Evolutionary conservation across 2,329 filamentous ascomycete species (phyloP).

Genomic region (Xylariales sp.): DNA sequence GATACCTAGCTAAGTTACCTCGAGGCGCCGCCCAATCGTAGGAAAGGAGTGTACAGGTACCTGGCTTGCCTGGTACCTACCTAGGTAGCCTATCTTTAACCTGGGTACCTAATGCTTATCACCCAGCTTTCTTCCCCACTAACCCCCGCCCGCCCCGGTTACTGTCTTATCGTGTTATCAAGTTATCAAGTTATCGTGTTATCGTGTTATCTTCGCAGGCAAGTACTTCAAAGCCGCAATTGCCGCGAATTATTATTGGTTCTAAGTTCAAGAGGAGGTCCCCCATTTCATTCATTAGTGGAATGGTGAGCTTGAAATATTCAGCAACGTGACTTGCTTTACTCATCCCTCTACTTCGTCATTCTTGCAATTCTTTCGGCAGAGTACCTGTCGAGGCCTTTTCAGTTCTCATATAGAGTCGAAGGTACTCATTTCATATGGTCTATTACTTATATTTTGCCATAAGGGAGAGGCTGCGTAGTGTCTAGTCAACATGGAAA

Average conservation of each 20-base stretch:
- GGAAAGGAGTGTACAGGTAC: too few relatives aligned
- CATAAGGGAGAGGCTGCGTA: neutral
- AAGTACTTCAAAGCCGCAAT: slow-evolving; percentile 11
- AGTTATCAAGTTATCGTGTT: too few relatives aligned
- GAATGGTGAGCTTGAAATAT: slow-evolving; percentile 1
- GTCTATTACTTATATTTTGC: neutral
- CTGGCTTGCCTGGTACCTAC: too few relatives aligned
- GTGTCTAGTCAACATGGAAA: slow-evolving; percentile 33
- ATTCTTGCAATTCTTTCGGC: slow-evolving; percentile 1
- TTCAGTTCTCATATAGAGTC: neutral
- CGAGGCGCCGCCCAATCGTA: too few relatives aligned
- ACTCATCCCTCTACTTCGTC: neutral
- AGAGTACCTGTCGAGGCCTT: neutral
- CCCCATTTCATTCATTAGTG: neutral
- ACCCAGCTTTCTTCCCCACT: too few relatives aligned
- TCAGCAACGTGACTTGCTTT: neutral
- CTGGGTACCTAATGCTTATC: neutral
- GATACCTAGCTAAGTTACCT: too few relatives aligned
- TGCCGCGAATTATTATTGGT: slow-evolving; percentile 3
- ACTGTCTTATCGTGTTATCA: neutral
- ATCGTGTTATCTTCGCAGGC: neutral
- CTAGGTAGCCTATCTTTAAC: neutral
- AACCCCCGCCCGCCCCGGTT: too few relatives aligned
- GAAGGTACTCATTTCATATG: neutral
- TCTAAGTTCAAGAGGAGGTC: neutral